These are phyloP conservation scores for Tulasnella sp. DNA, from an alignment of 768 basidiomycete species.

Conservation along the genomic window DNA sequence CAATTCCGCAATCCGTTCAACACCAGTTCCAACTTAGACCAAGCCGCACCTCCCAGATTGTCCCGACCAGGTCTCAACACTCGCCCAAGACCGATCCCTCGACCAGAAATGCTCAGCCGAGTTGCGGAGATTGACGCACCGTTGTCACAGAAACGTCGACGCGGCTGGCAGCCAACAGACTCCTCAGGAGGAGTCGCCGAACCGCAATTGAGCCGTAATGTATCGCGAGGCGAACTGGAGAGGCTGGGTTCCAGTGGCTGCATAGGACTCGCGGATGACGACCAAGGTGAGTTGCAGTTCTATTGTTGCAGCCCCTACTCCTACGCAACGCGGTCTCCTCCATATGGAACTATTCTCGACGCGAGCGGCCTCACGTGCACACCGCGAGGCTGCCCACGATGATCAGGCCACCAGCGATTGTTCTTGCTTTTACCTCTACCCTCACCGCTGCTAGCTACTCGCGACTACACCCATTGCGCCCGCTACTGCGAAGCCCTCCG, in stretches of 20 bases:
- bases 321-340: background rate
- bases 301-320: too few relatives aligned
- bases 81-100: conserved; percentile 10
- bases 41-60: background rate
- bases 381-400: background rate
- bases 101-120: background rate
- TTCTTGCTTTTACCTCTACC: background rate
- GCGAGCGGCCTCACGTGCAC: background rate
- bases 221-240: conserved; percentile 10
- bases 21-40: background rate
- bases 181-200: background rate
- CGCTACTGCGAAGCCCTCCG: background rate
- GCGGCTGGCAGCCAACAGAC: conserved; percentile 4
- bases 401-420: background rate
- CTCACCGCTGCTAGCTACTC: background rate
- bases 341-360: background rate
- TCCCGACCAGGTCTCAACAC: background rate
- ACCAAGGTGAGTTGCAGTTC: background rate
- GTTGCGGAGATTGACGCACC: background rate
- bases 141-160: conserved; percentile 19
- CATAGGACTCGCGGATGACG: background rate
- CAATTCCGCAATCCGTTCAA: conserved; percentile 11
- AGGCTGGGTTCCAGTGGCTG: background rate
- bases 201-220: background rate
- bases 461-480: background rate